Evolutionary conservation across 2,329 filamentous ascomycete species (phyloP), one percentile per base, ranked within the genome.

Genomic region (Coniochaeta sp.): DNA sequence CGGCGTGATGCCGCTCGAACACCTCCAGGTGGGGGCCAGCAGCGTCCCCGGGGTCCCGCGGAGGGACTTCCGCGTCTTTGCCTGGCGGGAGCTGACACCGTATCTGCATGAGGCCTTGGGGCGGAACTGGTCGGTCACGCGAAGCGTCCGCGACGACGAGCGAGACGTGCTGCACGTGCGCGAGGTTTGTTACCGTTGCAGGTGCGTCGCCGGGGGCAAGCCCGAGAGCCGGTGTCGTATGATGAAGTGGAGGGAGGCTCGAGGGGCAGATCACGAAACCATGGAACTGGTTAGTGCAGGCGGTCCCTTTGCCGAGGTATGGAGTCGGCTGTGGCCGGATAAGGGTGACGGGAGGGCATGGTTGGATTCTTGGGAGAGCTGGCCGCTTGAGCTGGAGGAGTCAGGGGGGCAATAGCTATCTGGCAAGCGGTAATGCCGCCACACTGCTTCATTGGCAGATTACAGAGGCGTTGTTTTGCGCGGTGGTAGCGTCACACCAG

Each of bases 131-230:
- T 1, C 52, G 50, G 44, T 62, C 3, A 38, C 58, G 57, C 58
- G 60, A 16, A 57, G 58, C 22, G 47, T 61, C 12, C 62, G 60
- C 31, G 58, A 59, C n/a, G 36, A 63, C 40, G 47, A 40, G 40
- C 62, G 55, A 31, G 34, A 62, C 44, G 58, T 56, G 31, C 24
- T 62, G 11, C 60, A 59, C 17, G 52, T 58, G 54, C 54, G 36
- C 12, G 60, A 61, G 34, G 26, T 55, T n/a, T 47, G 43, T 24
- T 19, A 24, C 43, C 9, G 2, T 47, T 47, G 43, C 43, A n/a
- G 5, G 43, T 47, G 43, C 19, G 3, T 22, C n/a, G 19, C 19
- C 5, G 24, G 6, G 43, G 19, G 19, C 43, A 11, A 4, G 2
- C 43, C 43, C 43, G 4, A 47, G 43, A 19, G 43, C 22, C 24